Percentiles rank a stretch among this genome's conserved stretches.
Conservation (phyloP, 2,329 filamentous ascomycete genomes). For the Colletotrichum aenigma region DNA sequence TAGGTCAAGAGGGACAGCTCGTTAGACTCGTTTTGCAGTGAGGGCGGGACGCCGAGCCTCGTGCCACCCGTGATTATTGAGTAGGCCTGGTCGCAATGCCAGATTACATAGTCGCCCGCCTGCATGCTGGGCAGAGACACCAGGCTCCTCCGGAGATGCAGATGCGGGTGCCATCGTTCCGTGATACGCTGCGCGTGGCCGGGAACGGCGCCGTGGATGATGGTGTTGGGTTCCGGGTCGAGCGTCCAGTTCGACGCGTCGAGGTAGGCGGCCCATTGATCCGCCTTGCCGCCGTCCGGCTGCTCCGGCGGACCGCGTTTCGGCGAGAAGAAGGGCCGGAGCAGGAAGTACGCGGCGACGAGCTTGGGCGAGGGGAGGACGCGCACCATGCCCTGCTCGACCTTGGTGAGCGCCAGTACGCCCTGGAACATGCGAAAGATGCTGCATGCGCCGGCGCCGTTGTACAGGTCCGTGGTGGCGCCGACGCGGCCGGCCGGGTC, state of each 20-base stretch:
- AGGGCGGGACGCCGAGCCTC: constrained; percentile 29
- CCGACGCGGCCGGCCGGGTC: constrained; percentile 69
- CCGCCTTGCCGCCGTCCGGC: constrained; percentile 22
- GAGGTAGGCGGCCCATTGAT: constrained; percentile 55
- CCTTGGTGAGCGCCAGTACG: constrained; percentile 71
- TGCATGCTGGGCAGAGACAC: constrained; percentile 59
- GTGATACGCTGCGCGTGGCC: constrained; percentile 63
- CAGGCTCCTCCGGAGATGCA: constrained; percentile 56
- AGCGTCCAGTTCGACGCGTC: constrained; percentile 43
- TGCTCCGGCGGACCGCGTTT: constrained; percentile 26
- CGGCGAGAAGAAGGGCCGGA: constrained; percentile 51
- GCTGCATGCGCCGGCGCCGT: constrained; percentile 73
- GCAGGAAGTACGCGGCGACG: constrained; percentile 50
- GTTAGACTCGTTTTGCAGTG: constrained; percentile 21
- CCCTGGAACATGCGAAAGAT: constrained; percentile 83
- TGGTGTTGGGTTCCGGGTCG: constrained; percentile 54
- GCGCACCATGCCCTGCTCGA: constrained; percentile 46
- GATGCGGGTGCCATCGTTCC: constrained; percentile 62
- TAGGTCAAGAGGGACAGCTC: constrained; percentile 58
- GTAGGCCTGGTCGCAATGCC: constrained; percentile 63
- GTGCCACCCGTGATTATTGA: constrained; percentile 52
- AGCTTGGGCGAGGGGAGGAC: constrained; percentile 53
- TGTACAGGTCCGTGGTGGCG: constrained; percentile 72
- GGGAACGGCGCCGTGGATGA: constrained; percentile 63
- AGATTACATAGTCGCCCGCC: constrained; percentile 62